These are phyloP conservation scores for Choanephora cucurbitarum DNA, from an alignment of 371 early-diverging fungal species.

Conservation along the genomic window DNA sequence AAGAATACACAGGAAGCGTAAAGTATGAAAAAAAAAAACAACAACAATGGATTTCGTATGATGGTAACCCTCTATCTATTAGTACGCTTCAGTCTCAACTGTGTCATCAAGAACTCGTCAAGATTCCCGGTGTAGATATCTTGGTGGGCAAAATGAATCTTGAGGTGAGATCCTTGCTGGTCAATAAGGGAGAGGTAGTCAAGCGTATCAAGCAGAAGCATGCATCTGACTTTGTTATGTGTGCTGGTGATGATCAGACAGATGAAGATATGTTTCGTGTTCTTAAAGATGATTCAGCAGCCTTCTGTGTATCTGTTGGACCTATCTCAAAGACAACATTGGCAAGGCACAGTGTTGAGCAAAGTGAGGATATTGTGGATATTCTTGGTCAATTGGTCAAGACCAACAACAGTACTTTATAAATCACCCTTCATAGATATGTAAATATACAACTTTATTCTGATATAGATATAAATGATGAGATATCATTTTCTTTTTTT, in stretches of 20 bases:
- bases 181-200: slow-evolving; percentile 95
- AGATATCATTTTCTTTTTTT: no score
- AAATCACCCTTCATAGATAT: no score
- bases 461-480: no score
- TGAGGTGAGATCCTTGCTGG: slow-evolving; percentile 82
- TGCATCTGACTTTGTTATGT: slow-evolving; percentile 79
- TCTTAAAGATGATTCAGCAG: slow-evolving; percentile 29
- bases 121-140: slow-evolving; percentile 90
- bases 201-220: slow-evolving; percentile 57
- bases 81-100: slow-evolving; percentile 71
- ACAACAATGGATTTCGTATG: no score
- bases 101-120: slow-evolving; percentile 80
- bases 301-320: slow-evolving; percentile 39
- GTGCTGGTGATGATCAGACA: slow-evolving; percentile 96
- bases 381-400: slow-evolving; percentile 27
- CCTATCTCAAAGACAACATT: slow-evolving; percentile 36
- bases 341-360: slow-evolving; percentile 35
- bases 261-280: slow-evolving; percentile 96
- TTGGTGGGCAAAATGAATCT: slow-evolving; percentile 96
- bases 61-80: no score
- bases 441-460: no score
- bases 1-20: slow-evolving; percentile 35
- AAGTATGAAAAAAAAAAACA: no score
- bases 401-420: slow-evolving; percentile 19
- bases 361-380: slow-evolving; percentile 39